Conservation (phyloP, 352 stramenopile genomes). For the Paralagenidium karlingii region DNA sequence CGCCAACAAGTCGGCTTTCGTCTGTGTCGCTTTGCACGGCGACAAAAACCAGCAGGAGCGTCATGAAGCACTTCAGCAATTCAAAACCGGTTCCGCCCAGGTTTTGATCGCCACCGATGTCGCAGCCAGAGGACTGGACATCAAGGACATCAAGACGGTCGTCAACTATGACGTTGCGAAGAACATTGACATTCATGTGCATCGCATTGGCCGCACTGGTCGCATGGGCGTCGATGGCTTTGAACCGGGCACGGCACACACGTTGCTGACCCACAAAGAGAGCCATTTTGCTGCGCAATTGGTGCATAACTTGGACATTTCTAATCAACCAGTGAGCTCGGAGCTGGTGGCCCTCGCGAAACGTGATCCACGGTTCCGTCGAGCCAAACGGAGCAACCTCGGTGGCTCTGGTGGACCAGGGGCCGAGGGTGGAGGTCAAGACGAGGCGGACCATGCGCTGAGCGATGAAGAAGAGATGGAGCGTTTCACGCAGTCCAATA, state of each 20-base stretch:
- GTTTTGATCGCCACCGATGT: slow-evolving; percentile 84
- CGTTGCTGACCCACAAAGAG: slow-evolving; percentile 61
- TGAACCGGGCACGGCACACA: slow-evolving; percentile 70
- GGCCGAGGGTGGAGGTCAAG: slow-evolving; percentile 1
- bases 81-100: slow-evolving; percentile 39
- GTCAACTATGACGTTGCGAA: slow-evolving; percentile 88
- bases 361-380: slow-evolving; percentile 29
- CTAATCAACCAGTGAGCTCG: slow-evolving; percentile 29
- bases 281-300: slow-evolving; percentile 60
- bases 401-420: no score
- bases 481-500: slow-evolving; percentile 36
- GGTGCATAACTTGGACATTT: slow-evolving; percentile 78
- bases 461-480: slow-evolving; percentile 40
- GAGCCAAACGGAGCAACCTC: slow-evolving; percentile 7
- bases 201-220: slow-evolving; percentile 81
- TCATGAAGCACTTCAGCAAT: slow-evolving; percentile 42
- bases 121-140: slow-evolving; percentile 72
- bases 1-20: slow-evolving; percentile 14
- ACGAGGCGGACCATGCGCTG: background rate
- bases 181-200: slow-evolving; percentile 85
- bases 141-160: slow-evolving; percentile 85
- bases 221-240: slow-evolving; percentile 76
- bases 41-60: slow-evolving; percentile 76
- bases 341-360: slow-evolving; percentile 52
- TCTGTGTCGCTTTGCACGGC: slow-evolving; percentile 47